phyloP scores from a whole-genome alignment of 768 basidiomycete genomes.

The Favolaschia claudopus region DNA sequence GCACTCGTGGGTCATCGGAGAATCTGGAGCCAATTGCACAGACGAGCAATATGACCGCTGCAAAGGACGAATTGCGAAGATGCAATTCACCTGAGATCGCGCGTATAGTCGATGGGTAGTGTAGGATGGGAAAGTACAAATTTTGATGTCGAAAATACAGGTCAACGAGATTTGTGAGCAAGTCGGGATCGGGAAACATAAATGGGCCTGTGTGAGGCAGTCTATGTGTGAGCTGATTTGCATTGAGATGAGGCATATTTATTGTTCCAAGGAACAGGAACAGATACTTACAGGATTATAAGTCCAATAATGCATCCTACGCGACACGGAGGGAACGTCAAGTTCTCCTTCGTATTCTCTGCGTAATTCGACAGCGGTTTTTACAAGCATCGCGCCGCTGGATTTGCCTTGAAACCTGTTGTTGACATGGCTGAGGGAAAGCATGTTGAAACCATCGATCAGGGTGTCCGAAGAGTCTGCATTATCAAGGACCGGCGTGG shows the following conservation, averaged over 20 bases:
- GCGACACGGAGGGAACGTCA: background rate
- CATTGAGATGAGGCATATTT: background rate
- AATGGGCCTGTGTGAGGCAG: slow-evolving; percentile 19
- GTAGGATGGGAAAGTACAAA: slow-evolving; percentile 53
- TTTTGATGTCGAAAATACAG: slow-evolving; percentile 55
- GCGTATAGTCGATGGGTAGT: slow-evolving; percentile 55
- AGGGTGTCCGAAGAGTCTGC: slow-evolving; percentile 4
- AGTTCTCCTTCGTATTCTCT: background rate
- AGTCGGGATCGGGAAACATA: slow-evolving; percentile 41
- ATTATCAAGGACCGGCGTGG: background rate
- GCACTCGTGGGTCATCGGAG: slow-evolving; percentile 47
- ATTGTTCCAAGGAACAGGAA: background rate
- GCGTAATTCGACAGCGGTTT: background rate
- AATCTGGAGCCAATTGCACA: slow-evolving; percentile 43
- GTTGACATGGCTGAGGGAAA: background rate
- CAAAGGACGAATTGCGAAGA: slow-evolving; percentile 46
- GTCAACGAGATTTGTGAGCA: slow-evolving; percentile 51
- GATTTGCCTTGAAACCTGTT: slow-evolving; percentile 2
- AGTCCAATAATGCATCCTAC: slow-evolving; percentile 23
- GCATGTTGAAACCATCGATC: background rate
- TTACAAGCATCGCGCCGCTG: slow-evolving; percentile 12
- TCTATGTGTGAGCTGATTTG: background rate
- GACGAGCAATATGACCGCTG: slow-evolving; percentile 45
- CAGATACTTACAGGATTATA: slow-evolving; percentile 5
- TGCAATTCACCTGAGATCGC: slow-evolving; percentile 46